Evolutionary conservation across 805 yeast species (phyloP), one percentile per base, ranked within the genome.

Genomic region (Saturnispora besseyi): DNA sequence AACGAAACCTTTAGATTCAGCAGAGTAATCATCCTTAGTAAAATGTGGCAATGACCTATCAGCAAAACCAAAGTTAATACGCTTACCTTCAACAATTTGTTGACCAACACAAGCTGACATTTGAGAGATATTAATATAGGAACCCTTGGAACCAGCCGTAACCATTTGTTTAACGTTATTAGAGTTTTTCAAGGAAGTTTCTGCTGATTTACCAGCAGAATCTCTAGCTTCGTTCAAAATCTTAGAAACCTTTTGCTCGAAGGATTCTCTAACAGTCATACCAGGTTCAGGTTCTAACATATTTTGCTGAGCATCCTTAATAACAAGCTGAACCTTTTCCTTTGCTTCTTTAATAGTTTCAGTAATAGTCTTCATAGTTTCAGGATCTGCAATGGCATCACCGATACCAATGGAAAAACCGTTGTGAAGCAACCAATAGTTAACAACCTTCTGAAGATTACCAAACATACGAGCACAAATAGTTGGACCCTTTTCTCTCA

Each of bases 101-200:
- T 93, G 99, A 61, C 99, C 99, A 29, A 93, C 99, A 84, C 99
- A 93, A 10, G 99, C 99, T 38, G 97, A 89, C 99, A 93, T 93
- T 73, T 90, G 98, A 24, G 99, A 95, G 66, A 93, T 93, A 68
- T 93, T 93, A 68, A 93, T 93, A 68, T 91, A 93, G 13, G 99
- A 93, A 76, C 99, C 99, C 71, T 93, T 93, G 31, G 99, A 93
- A 62, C 99, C 99, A 12, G 99, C 93, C 57, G 91, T 84, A 46
- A 93, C 99, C 99, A 93, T 93, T 75, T 93, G 99, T 66, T 93
- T 93, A 58, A 93, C 99, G 62, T 91, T 91, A 66, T 93, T 93
- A 57, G 84, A 75, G 62, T 90, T 96, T 66, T 90, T 91, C 74
- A 93, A 80, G 62, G 90, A 87, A 69, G 89, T 84, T 74, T 95